Evolutionary conservation across 2,329 filamentous ascomycete species (phyloP), one percentile per base, ranked within the genome.

Genomic region (Fusarium proliferatum): DNA sequence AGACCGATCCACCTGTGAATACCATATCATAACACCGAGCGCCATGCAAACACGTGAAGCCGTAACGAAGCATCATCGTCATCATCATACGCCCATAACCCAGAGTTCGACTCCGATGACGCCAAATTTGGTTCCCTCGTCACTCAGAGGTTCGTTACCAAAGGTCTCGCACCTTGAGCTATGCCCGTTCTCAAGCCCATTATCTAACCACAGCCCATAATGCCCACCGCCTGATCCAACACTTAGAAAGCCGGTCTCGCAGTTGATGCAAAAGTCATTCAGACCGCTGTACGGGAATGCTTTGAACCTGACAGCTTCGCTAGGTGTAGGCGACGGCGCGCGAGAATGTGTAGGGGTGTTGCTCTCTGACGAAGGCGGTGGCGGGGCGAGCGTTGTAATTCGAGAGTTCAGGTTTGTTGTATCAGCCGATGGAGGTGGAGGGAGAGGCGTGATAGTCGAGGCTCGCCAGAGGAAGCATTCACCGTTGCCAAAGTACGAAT

Each of bases 251-350:
- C 91, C 89, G 6, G 90, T 87, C 83, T 98, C 95, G 83, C 96
- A 98, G 78, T 97, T 93, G 75, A 98, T 96, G 85, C 96, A 94
- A 81, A 97, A 99, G 82, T 98, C 96, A 81, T 99, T 98, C 45
- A 97, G 89, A 9, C 96, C 96, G 64, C 93, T 97, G 80, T 98
- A 98, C 0, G 96, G 95, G 78, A 98, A 99, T 0, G 96, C 96
- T 83, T 97, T 98, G 88, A 99, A 99, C 26, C 96, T 91, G 75
- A 98, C 94, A 33, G 91, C 88, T 70, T 96, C 93, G 9, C 91
- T 89, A 8, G 90, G 90, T 33, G 86, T 88, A 2, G 88, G 77
- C 8, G 67, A 78, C 38, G 73, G 58, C 42, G 65, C 52, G 55
- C 74, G 71, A 17, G 78, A 79, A 48, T 75, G 74, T 9, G 78